Evolutionary conservation across 208 protist species (phyloP), one percentile per base, ranked within the genome.

Genomic region (Eutreptiella sp.): DNA sequence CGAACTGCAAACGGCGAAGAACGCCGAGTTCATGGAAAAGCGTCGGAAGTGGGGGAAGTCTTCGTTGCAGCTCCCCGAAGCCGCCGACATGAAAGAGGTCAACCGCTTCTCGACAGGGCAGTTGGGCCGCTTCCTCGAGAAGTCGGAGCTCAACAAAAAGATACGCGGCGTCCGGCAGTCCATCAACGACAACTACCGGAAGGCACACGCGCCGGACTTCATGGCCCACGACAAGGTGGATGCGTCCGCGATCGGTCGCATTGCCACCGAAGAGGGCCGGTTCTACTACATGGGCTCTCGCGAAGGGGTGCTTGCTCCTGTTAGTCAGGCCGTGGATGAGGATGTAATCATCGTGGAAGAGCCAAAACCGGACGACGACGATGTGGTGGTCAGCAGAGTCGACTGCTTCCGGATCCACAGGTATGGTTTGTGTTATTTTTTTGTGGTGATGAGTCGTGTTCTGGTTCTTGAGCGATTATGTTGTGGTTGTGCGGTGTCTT

Each of bases 281-380:
- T 48, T 33, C 43, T 48, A 31, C 43, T 48, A 48, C 43, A 11
- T 48, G 23, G 43, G 43, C n/a, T n/a, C n/a, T n/a, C n/a, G n/a
- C n/a, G n/a, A n/a, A n/a, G n/a, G n/a, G n/a, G n/a, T n/a, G n/a
- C n/a, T n/a, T n/a, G n/a, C n/a, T n/a, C n/a, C n/a, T n/a, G n/a
- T n/a, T n/a, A n/a, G n/a, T n/a, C n/a, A n/a, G n/a, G n/a, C n/a
- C n/a, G n/a, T n/a, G n/a, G n/a, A n/a, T n/a, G n/a, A n/a, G n/a
- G 43, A 48, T 19, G 14, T n/a, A n/a, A n/a, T n/a, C 36, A n/a
- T n/a, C 14, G 36, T n/a, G 23, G 43, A 48, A 11, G 43, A 7
- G 21, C 14, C 11, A 26, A 26, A 48, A 48, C 14, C 14, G 21
- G 23, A 14, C 9, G 43, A 9, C 11, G 43, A 7, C 43, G 43